Percentiles rank a stretch among this genome's conserved stretches.
These are phyloP conservation scores for Mallotus nudiflorus DNA, from an alignment of 345 rosid species.

Conservation along the genomic window DNA sequence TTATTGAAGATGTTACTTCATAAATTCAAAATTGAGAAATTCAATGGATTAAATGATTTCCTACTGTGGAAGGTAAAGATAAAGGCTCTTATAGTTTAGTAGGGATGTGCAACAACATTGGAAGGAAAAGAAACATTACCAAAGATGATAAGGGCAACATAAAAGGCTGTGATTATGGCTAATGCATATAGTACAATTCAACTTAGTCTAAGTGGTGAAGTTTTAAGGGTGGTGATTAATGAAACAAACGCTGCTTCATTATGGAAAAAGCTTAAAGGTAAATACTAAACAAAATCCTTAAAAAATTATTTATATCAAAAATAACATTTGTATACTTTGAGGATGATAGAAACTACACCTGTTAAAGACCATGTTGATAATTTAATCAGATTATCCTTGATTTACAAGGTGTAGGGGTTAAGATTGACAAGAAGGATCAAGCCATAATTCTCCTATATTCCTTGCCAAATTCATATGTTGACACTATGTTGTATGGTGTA, in stretches of 20 bases:
- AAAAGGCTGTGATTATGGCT: no score
- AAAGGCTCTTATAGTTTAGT: no score
- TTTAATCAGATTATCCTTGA: not conserved
- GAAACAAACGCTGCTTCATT: not conserved
- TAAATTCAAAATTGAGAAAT: no score
- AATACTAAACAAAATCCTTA: not conserved
- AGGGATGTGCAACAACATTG: no score
- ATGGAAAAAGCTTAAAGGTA: not conserved
- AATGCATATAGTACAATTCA: no score
- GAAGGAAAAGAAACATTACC: no score
- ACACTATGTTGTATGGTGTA: not conserved
- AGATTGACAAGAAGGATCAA: not conserved
- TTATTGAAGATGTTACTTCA: no score
- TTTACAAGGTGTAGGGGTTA: not conserved
- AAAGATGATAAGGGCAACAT: no score
- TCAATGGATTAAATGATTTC: no score
- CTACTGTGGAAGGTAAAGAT: no score
- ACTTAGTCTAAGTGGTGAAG: no score
- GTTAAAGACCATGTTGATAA: conserved; percentile 4
- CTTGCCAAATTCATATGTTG: not conserved
- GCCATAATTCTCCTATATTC: not conserved
- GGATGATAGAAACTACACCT: not conserved
- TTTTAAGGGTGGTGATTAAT: not conserved
- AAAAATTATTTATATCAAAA: not conserved
- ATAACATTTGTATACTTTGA: conserved; percentile 3